Evolutionary conservation across 2,329 filamentous ascomycete genomes (phyloP).

Genomic region (Sarocladium oryzae): DNA sequence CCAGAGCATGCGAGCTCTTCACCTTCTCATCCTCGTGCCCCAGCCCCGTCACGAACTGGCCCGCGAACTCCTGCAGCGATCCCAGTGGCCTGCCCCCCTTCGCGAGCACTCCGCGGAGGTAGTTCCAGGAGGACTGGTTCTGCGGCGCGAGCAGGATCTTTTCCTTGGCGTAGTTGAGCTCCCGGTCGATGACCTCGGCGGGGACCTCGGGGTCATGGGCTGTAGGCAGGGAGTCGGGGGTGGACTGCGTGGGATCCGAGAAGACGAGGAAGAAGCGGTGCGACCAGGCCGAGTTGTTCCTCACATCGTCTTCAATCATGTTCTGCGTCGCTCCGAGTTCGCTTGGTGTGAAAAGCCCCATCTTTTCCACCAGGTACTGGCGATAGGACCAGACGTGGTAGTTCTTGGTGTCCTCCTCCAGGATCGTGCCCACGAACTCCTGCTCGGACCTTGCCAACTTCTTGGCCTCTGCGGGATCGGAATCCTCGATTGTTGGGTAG

Average conservation of each 20-base stretch:
- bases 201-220: conserved; percentile 52
- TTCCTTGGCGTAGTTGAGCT: conserved; percentile 66
- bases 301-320: conserved; percentile 72
- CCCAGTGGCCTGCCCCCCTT: conserved; percentile 52
- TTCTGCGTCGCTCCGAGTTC: conserved; percentile 67
- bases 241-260: conserved; percentile 47
- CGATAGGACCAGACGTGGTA: conserved; percentile 98
- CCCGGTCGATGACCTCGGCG: conserved; percentile 59
- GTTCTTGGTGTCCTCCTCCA: conserved; percentile 85
- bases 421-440: conserved; percentile 72
- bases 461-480: conserved; percentile 44
- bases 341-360: conserved; percentile 63
- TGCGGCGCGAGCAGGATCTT: conserved; percentile 78
- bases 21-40: conserved; percentile 43
- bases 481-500: conserved; percentile 53
- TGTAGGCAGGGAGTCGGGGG: conserved; percentile 40
- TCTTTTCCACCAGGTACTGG: conserved; percentile 59
- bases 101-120: conserved; percentile 68
- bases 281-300: conserved; percentile 97
- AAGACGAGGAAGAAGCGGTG: conserved; percentile 95
- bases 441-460: conserved; percentile 59
- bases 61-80: conserved; percentile 40
- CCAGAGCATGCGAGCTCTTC: conserved; percentile 60
- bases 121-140: conserved; percentile 94
- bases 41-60: conserved; percentile 43